Percentiles rank a stretch among this genome's conserved stretches.
These are phyloP conservation scores for Penicillium janthinellum DNA, from an alignment of 2,329 filamentous ascomycete genomes.

Conservation along the genomic window DNA sequence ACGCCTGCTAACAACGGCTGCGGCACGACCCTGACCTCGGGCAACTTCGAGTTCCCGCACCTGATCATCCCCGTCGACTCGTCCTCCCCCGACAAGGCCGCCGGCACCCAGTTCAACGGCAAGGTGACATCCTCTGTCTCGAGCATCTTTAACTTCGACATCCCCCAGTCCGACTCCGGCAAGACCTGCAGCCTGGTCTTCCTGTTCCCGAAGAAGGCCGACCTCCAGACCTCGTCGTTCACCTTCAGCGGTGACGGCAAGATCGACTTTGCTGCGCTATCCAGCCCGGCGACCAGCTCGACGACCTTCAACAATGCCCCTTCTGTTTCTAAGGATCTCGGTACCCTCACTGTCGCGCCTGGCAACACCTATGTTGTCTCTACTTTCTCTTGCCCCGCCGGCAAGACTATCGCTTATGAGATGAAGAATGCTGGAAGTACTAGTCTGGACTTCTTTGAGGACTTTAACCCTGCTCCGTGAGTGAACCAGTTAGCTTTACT, in stretches of 20 bases:
- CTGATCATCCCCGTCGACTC: slow-evolving; percentile 64
- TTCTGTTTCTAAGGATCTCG: slow-evolving; percentile 47
- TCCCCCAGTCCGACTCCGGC: slow-evolving; percentile 55
- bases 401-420: slow-evolving; percentile 55
- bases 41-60: slow-evolving; percentile 59
- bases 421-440: slow-evolving; percentile 56
- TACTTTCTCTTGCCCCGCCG: slow-evolving; percentile 58
- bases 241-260: slow-evolving; percentile 57
- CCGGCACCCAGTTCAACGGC: slow-evolving; percentile 59
- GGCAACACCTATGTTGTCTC: slow-evolving; percentile 59
- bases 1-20: slow-evolving; percentile 34
- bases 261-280: slow-evolving; percentile 57
- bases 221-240: slow-evolving; percentile 63
- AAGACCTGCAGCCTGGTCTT: slow-evolving; percentile 67
- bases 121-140: slow-evolving; percentile 56
- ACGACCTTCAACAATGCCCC: slow-evolving; percentile 61
- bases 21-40: slow-evolving; percentile 46
- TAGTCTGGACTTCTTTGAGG: slow-evolving; percentile 63
- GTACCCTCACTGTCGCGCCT: slow-evolving; percentile 49
- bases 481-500: slow-evolving; percentile 17
- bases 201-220: slow-evolving; percentile 60
- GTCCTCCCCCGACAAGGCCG: slow-evolving; percentile 53
- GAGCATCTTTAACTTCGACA: slow-evolving; percentile 70
- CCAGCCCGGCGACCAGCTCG: slow-evolving; percentile 45
- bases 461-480: slow-evolving; percentile 58